These are phyloP conservation scores for Lachnellula cervina DNA, from an alignment of 2,329 filamentous ascomycete genomes.

Conservation along the genomic window DNA sequence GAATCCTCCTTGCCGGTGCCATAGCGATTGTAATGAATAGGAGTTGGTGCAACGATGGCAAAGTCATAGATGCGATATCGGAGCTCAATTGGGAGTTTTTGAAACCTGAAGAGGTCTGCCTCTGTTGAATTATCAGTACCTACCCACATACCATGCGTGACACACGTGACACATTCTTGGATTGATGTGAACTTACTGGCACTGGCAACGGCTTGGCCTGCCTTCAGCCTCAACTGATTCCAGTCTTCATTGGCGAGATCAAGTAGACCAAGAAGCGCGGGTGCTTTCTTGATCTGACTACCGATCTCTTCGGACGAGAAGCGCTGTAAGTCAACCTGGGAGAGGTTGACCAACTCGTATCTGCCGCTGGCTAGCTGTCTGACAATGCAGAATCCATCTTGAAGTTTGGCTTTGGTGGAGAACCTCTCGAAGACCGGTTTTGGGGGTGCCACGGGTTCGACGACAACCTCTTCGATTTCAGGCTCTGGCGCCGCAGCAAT, in stretches of 20 bases:
- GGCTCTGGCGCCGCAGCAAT: not conserved
- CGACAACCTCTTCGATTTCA: not conserved
- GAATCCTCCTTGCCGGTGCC: not conserved
- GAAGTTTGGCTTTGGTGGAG: constrained; percentile 8
- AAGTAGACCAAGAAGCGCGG: constrained; percentile 3
- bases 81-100: constrained; percentile 16
- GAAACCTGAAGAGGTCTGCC: constrained; percentile 17
- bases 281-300: constrained; percentile 3
- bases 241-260: constrained; percentile 8
- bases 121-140: not conserved
- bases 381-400: constrained; percentile 18
- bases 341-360: constrained; percentile 18
- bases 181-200: constrained; percentile 8
- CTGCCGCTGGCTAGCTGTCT: constrained; percentile 12
- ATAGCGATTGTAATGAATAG: not conserved
- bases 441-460: not conserved
- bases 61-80: constrained; percentile 17
- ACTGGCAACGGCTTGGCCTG: constrained; percentile 11
- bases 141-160: not conserved
- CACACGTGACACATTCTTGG: not conserved
- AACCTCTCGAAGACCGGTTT: constrained; percentile 12
- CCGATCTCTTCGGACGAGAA: constrained; percentile 17
- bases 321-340: not conserved
- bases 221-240: constrained; percentile 7
- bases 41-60: constrained; percentile 2